A percentile compares a stretch with the other conserved stretches of the same genome.
Conservation (phyloP, 2,329 filamentous ascomycete species). For the Claviceps capensis region DNA sequence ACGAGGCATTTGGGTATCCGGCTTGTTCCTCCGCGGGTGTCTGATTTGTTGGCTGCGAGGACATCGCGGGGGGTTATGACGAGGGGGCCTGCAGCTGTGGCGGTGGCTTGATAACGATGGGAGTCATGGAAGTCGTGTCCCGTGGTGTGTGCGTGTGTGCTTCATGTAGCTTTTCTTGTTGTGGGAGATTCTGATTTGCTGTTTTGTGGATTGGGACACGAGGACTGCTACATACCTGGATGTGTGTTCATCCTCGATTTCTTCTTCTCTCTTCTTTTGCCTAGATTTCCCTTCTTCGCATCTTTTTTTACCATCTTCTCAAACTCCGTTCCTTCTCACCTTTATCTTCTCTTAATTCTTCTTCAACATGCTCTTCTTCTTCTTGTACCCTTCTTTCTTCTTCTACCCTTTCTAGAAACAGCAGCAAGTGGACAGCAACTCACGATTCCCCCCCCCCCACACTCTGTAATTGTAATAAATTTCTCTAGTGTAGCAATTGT, state of each 20-base stretch:
- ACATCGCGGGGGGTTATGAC: neutral
- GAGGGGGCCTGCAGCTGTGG: neutral
- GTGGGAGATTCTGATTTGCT: no score
- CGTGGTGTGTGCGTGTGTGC: no score
- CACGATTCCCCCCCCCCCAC: no score
- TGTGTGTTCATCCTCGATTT: neutral
- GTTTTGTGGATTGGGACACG: no score
- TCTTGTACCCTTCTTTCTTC: neutral
- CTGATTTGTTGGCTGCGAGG: neutral
- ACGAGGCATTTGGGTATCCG: conserved; percentile 2
- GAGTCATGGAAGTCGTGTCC: no score
- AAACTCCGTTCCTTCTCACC: neutral
- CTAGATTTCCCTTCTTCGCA: neutral
- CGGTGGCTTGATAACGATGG: neutral
- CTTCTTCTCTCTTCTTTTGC: neutral
- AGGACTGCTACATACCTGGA: no score
- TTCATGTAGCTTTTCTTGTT: no score
- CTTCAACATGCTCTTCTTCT: neutral
- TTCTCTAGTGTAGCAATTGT: no score
- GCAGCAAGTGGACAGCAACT: no score
- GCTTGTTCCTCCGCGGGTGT: neutral
- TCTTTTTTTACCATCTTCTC: neutral
- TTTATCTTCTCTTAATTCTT: neutral
- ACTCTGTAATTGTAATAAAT: no score
- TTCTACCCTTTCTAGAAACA: no score